Percentiles rank a stretch among this genome's conserved stretches.
phyloP scores from a whole-genome alignment of 169 alveolate species.

The Eimeria mitis region DNA sequence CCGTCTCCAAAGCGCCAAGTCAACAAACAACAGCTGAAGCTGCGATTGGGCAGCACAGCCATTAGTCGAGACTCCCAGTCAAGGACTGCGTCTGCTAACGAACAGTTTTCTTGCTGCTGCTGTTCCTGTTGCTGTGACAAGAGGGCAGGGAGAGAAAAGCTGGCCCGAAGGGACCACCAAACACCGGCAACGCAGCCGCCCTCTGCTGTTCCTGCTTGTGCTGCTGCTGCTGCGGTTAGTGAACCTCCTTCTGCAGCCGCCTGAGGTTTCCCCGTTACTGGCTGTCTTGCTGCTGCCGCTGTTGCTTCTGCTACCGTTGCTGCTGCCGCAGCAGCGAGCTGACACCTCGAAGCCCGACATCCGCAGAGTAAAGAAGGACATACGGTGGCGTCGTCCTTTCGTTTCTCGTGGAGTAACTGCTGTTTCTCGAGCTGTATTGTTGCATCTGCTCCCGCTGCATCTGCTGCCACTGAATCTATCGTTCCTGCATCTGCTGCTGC shows the following conservation, averaged over 20 bases:
- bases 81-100: constrained; percentile 18
- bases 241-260: constrained; percentile 52
- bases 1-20: not conserved
- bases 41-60: not conserved
- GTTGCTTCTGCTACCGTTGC: constrained; percentile 90
- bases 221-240: constrained; percentile 17
- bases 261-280: constrained; percentile 28
- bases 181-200: constrained; percentile 2
- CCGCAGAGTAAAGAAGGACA: constrained; percentile 52
- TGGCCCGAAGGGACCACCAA: constrained; percentile 4
- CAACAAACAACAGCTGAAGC: constrained; percentile 17
- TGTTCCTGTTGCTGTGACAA: constrained; percentile 15
- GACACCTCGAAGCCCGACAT: not conserved
- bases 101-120: constrained; percentile 10
- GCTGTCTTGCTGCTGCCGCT: constrained; percentile 84
- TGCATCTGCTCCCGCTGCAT: constrained; percentile 23
- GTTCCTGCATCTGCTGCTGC: not conserved
- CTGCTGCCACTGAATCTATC: no score
- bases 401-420: constrained; percentile 26
- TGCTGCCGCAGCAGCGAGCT: constrained; percentile 81
- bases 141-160: not conserved
- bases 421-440: constrained; percentile 15
- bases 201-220: not conserved
- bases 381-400: not conserved
- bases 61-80: constrained; percentile 15